Base-by-base conservation (phyloP, 768 basidiomycete genomes). In the Boletus speciosus region DNA sequence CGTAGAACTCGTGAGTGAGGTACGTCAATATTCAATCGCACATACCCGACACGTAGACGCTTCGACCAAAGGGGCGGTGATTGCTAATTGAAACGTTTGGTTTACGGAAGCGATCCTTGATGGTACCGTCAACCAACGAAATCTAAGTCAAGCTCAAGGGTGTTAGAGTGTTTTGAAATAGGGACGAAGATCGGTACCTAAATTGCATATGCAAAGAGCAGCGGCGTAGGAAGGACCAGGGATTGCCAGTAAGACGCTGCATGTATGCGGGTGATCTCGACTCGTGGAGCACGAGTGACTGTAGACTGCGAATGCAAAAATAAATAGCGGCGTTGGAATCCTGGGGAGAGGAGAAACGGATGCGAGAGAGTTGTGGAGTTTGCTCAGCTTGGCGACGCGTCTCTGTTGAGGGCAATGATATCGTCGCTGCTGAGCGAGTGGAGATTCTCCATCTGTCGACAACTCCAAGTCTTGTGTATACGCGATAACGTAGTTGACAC, bases 301-400 rank as follows among this genome's bases (percentile, higher is more conserved):
- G 36, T 40, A 31, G 32, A 36, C 38, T 27, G 31, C 38, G 41
- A 52, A 42, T 54, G 47, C 47, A 23, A 64, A 41, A 34, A 51
- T 32, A 7, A 35, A 21, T 23, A 29, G n/a, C 8, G 41, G 9
- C 5, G 27, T 15, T 42, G 47, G 47, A 37, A 7, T 37, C 49
- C 16, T 10, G 15, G 38, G 41, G 32, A 54, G 47, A 12, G 34
- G 25, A 34, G 43, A 49, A 14, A 34, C 16, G 19, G 51, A 34
- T 34, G 21, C 25, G 29, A 41, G 56, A 46, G 29, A n/a, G 31
- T 16, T 3, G 35, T 19, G 29, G 41, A 15, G 32, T 21, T 32
- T 16, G 15, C 16, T 15, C 23, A 32, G 14, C 34, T 35, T n/a
- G 35, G 12, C 31, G 31, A 42, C 10, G 15, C 47, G 36, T 25